Conservation (phyloP, 75 land plant genomes). For the Pinus taeda region DNA sequence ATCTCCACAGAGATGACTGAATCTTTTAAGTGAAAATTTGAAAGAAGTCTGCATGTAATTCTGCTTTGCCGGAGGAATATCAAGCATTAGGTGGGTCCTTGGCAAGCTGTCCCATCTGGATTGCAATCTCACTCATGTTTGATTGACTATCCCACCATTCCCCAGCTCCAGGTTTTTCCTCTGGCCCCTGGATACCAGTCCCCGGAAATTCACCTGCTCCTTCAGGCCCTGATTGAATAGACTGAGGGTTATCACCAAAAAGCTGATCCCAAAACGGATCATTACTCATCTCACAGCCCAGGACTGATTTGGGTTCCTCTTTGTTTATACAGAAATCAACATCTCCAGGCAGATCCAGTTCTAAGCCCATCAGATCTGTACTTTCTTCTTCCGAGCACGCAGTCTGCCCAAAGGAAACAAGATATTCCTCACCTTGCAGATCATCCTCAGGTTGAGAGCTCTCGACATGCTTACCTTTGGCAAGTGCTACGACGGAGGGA, state of each 20-base stretch:
- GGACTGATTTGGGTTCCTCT: conserved; percentile 23
- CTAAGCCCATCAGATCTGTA: conserved; percentile 16
- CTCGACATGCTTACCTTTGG: conserved; percentile 16
- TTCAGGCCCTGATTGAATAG: neutral
- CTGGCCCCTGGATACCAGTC: neutral
- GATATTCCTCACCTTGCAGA: conserved; percentile 9
- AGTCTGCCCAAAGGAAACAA: conserved; percentile 27
- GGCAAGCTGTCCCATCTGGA: conserved; percentile 7
- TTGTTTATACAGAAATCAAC: conserved; percentile 12
- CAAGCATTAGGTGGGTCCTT: neutral
- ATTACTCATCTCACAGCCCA: conserved; percentile 18
- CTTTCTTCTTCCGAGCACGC: conserved; percentile 5
- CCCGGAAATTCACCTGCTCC: neutral
- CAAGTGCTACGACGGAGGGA: neutral
- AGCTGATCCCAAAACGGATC: conserved; percentile 55
- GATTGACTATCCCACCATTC: conserved; percentile 1
- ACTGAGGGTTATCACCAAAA: neutral
- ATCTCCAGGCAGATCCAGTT: conserved; percentile 2
- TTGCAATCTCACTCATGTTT: neutral
- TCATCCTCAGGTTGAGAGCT: neutral
- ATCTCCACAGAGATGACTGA: neutral
- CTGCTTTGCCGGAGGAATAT: neutral
- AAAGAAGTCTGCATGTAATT: neutral
- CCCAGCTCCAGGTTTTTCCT: neutral
- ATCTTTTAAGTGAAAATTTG: neutral